Evolutionary conservation across 805 yeast species (phyloP), one percentile per base, ranked within the genome.

Genomic region (Ogataea pini): DNA sequence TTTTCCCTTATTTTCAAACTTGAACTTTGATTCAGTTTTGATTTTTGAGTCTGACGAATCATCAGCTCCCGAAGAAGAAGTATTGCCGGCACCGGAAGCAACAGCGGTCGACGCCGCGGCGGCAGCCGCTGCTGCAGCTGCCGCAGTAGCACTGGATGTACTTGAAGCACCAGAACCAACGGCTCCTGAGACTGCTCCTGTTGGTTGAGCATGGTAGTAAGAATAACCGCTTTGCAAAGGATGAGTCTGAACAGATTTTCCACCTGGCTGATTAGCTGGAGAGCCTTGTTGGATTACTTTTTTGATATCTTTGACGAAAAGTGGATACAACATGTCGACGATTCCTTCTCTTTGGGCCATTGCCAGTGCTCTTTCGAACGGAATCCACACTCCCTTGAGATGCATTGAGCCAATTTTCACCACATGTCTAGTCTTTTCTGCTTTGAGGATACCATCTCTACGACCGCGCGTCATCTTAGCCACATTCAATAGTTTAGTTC

Each of bases 391-490:
- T 39, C 89, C 89, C 62, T 83, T 83, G 54, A 83, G 69, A 63
- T 83, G 85, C 87, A 83, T 83, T 13, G 84, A 79, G n/a, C 89
- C 89, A 59, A 83, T 82, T 63, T 83, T 83, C 27, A 83, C 87
- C 36, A 83, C 89, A 58, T 82, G 83, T 32, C 88, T 70, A 16
- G 80, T 78, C 62, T 83, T 83, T 63, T 83, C 89, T 46, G 78
- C 73, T 63, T 83, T 83, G 42, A 83, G 70, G 46, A 83, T 83
- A 18, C 89, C 89, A 63, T 83, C 89, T 61, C 89, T 70, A 48
- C 88, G 72, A 31, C 89, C 89, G 58, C 89, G 72, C 12, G 87
- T 83, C 87, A 83, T 83, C 48, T 81, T 83, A 10, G 86, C 86
- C 39, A 83, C 88, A 59, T 83, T 83, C 49, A 83, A 69, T 42